Evolutionary conservation across 1,284 basidiomycete species (phyloP), one percentile per base, ranked within the genome.

Genomic region (Ustilago cynodontis): DNA sequence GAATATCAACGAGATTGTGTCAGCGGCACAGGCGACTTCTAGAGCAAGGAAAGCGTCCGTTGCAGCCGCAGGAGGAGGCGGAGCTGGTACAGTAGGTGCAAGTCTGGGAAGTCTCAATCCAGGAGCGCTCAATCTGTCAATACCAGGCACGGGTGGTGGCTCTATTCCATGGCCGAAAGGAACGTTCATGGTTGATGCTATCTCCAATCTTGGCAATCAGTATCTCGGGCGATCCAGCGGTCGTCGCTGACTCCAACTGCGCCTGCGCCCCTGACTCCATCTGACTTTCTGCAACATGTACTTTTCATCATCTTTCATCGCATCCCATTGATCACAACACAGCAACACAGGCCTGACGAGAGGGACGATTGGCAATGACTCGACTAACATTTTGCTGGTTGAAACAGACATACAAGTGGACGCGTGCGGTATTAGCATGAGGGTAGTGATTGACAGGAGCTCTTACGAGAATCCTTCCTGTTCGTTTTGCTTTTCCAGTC

Each of bases 1-100:
- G 7, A 97, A 96, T 85, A 93, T 97, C 59, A 93, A 93, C 73
- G 94, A 95, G 86, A 97, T 97, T 62, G 91, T 92, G 73, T 87
- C 87, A 65, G 90, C 91, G 2, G 74, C 74, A 18, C 65, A 72
- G 29, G 56, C 70, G 3, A 77, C 74, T 1, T 52, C 70, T 18
- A 65, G 53, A 11, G 74, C 74, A 14, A 65, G 74, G 29, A 77
- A 77, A 63, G 64, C 59, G 1, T 64, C 59, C 0, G 49, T 55
- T 2, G 65, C 70, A 13, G 35, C 66, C 13, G 45, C 66, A 11
- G 62, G 65, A 14, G 45, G 39, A 14, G 55, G 50, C 1, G 56
- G 45, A 0, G 64, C 52, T 2, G 65, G 26, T 1, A 60, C 31
- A n/a, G 64, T 35, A 11, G 69, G 28, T n/a, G 41, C 52, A 14